A percentile compares a stretch with the other conserved stretches of the same genome.
Evolutionary conservation across 306 rosid species (phyloP).

Genomic region (Prunus campanulata): DNA sequence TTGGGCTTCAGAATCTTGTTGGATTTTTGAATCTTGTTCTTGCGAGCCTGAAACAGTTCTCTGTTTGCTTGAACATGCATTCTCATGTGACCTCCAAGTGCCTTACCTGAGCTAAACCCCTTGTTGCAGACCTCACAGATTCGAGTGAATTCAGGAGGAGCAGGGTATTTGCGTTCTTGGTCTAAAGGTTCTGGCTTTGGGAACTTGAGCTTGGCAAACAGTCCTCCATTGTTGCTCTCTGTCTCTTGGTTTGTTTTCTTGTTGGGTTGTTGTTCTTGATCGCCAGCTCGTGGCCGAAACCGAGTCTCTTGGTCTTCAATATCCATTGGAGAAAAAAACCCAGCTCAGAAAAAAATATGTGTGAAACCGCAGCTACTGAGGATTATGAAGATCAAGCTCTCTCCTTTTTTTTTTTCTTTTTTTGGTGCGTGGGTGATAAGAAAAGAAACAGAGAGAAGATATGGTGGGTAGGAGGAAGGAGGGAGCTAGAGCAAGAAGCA

Average conservation of each 20-base stretch:
- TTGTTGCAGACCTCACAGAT: conserved; percentile 31
- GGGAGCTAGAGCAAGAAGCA: neutral
- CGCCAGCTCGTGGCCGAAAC: neutral
- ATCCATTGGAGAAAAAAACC: neutral
- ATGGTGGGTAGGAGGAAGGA: neutral
- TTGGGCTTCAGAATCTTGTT: neutral
- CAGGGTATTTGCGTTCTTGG: neutral
- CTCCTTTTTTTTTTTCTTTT: neutral
- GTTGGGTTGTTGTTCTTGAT: neutral
- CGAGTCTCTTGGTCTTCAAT: neutral
- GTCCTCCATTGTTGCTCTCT: conserved; percentile 9
- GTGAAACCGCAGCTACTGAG: neutral
- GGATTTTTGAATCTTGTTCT: neutral
- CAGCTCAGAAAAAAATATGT: neutral
- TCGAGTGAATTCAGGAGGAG: neutral
- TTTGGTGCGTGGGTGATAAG: neutral
- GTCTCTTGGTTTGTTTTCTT: neutral
- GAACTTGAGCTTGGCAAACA: conserved; percentile 18
- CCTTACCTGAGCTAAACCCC: conserved; percentile 38
- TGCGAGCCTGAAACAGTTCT: neutral
- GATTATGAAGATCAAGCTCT: neutral
- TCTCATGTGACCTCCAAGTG: conserved; percentile 57
- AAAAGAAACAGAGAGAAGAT: neutral
- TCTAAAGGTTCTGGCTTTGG: conserved; percentile 9
- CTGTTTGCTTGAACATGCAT: conserved; percentile 30